Base-by-base conservation (phyloP, 2,329 filamentous ascomycete genomes). In the Pseudocercospora vitis region DNA sequence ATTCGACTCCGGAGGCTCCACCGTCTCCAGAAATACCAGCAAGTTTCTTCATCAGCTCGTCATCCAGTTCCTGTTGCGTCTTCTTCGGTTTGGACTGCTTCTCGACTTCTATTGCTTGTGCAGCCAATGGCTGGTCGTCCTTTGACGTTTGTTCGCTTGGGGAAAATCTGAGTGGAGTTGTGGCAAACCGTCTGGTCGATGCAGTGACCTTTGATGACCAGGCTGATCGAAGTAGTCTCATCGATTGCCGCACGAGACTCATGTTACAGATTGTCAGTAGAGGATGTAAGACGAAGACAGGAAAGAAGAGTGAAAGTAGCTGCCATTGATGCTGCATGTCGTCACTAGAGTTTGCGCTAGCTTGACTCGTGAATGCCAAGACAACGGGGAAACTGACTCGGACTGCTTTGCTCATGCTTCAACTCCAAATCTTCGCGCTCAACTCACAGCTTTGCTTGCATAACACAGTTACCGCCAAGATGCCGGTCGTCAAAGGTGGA, bases 1-100 rank as follows among this genome's bases (percentile, higher is more conserved):
- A 86, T 69, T 91, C 87, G 3, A 91, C 74, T 0, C 87, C 88
- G 2, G 86, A 77, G 21, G 80, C 81, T 7, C 88, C 87, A 3
- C 87, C 87, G 35, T 85, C 87, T 0, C 88, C 87, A 0, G 85
- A 78, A 24, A 86, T 74, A 8, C 78, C 81, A 61, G 87, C 84
- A 63, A 91, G 77, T 56, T 84, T 87, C 55, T 78, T 68, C 33
- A 78, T 77, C 19, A 91, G 68, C 61, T 90, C 87, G 56, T 82
- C 81, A 63, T 91, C 88, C 1, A 82, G 69, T 62, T 90, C 77
- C 0, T 81, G 76, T 52, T 81, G 74, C 0, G 83, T 84, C 68
- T 86, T 88, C 53, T 52, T 54, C 4, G 55, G 29, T 18, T 46
- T 52, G 59, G 56, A 18, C 64, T 65, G 57, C 65, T 60, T 14